A percentile compares a stretch with the other conserved stretches of the same genome.
phyloP scores from a whole-genome alignment of 148 eudicot genomes.

The Suaeda aralocaspica region DNA sequence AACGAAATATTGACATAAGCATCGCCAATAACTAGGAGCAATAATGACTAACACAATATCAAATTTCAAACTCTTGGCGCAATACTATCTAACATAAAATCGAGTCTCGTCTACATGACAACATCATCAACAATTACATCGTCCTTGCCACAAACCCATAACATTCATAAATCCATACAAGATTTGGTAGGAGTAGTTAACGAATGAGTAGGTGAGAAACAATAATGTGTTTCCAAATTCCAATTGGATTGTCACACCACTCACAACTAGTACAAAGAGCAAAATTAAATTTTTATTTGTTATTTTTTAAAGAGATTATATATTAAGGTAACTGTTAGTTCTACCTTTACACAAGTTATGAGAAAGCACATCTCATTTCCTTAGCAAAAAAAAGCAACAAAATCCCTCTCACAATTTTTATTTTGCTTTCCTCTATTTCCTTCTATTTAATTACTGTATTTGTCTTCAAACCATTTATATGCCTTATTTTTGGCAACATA shows the following conservation, averaged over 20 bases:
- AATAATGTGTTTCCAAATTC: constrained; percentile 14
- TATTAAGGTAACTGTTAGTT: constrained; percentile 30
- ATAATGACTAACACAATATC: too few relatives aligned
- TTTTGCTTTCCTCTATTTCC: neutral
- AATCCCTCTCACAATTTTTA: neutral
- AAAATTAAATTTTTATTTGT: too few relatives aligned
- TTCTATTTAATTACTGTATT: constrained; percentile 7
- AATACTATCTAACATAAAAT: too few relatives aligned
- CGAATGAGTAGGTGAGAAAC: constrained; percentile 17
- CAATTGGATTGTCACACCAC: constrained; percentile 13
- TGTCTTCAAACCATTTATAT: constrained; percentile 17
- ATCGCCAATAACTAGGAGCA: too few relatives aligned
- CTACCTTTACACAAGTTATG: constrained; percentile 30
- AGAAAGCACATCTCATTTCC: constrained; percentile 25
- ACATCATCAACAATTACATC: too few relatives aligned
- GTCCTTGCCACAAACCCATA: too few relatives aligned
- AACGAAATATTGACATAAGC: too few relatives aligned
- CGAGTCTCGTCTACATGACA: neutral
- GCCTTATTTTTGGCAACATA: constrained; percentile 20
- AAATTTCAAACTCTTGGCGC: too few relatives aligned
- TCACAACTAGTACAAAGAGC: neutral
- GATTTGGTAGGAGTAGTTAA: neutral
- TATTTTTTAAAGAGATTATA: neutral
- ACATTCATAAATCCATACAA: too few relatives aligned
- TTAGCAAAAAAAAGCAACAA: constrained; percentile 23